Base-by-base conservation (phyloP, 306 rosid genomes). In the Cicer bijugum region DNA sequence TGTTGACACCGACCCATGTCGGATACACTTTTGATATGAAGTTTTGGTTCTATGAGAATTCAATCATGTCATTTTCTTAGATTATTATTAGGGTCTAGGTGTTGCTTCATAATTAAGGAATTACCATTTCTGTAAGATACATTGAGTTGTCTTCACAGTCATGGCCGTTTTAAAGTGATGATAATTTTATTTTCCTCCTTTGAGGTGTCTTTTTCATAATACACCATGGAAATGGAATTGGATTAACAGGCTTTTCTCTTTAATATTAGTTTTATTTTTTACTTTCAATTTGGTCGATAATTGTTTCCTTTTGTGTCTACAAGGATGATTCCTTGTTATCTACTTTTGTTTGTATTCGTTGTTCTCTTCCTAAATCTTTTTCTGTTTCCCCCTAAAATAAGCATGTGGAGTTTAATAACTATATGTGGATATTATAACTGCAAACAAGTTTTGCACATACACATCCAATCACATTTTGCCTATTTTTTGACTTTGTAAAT, bases 311-410 rank as follows among this genome's bases (percentile, higher is more conserved):
- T 48, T 71, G 15, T 48, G 6, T 68, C 42, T 37, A 12, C 19
- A 12, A 60, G 0, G 53, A 63, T 37, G n/a, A 56, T 63, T 72
- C 53, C 67, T 63, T 74, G 2, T 47, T 69, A 11, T 53, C 23
- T 64, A 19, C 14, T 70, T 56, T 44, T 66, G 56, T 56, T 44
- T 59, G 48, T 43, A 19, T 63, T 75, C 6, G 11, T 12, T 40
- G 53, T 38, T 64, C 40, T 69, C 45, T 69, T n/a, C 23, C 9
- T 15, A 10, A 9, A 16, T 9, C 12, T 47, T 75, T 52, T 75
- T 12, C 43, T 57, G 52, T 19, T 64, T 46, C 8, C 20, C 75
- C 14, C 16, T 2, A 12, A 53, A 62, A 53, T 10, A 33, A 17
- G 33, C 8, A 0, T 11, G 58, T 51, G 69, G 47, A 10, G 15